Base-by-base conservation (phyloP, 495 filamentous ascomycete genomes). In the Penicillium desertorum region DNA sequence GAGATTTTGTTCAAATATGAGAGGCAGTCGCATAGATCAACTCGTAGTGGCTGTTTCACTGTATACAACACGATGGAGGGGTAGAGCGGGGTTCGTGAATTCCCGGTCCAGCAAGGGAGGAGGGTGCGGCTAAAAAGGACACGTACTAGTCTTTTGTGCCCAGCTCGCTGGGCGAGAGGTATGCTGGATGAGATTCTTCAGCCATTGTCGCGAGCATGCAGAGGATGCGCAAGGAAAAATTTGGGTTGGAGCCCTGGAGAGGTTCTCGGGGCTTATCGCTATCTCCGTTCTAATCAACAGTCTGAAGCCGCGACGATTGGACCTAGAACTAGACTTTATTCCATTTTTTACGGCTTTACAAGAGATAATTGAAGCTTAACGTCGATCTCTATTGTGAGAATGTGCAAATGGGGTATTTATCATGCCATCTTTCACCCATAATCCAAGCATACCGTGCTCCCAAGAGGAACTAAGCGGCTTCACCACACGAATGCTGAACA, bases 111-210 rank as follows among this genome's bases (percentile, higher is more conserved):
- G 32, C 4, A 9, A 27, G 23, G 14, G 12, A 7, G 4, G 17
- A 7, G 12, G 25, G 22, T 6, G n/a, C 37, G 10, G 11, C 4
- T 25, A 5, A 27, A 46, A 49, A 49, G 29, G 27, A 51, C 12
- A 72, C 71, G 37, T 71, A 83, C 80, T 82, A 83, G 58, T 82
- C 76, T 61, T 80, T 82, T 39, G 78, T 80, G 49, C 80, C 80
- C 17, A 83, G 70, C 63, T 81, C 74, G 55, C 80, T 82, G 25
- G 80, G 78, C 23, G 72, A 68, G 14, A 83, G 69, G 62, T 79
- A 75, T 5, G 69, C 62, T 7, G 78, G 78, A 39, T 73, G 70
- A 20, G 58, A 45, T 6, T 64, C 65, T 50, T 68, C 66, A n/a
- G 63, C 55, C 65, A 69, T 69, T 59, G 39, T 57, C 17, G 45